These are phyloP conservation scores for Mortierella claussenii DNA, from an alignment of 192 early-diverging fungal species.

Conservation along the genomic window DNA sequence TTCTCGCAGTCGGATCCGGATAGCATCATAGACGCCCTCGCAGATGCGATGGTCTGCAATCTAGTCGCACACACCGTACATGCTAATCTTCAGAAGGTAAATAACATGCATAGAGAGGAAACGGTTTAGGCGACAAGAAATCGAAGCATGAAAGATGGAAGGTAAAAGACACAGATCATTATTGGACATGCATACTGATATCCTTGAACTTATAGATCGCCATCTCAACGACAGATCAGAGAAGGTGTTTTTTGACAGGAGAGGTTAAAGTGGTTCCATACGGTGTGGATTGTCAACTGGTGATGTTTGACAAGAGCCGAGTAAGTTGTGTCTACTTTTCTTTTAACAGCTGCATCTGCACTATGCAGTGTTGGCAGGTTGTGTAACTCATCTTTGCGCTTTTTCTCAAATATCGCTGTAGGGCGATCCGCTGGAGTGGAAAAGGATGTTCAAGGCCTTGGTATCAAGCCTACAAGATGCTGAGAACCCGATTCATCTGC, in stretches of 20 bases:
- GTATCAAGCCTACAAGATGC: slow-evolving; percentile 28
- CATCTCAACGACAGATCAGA: slow-evolving; percentile 72
- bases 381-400: too few species aligned
- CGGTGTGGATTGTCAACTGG: slow-evolving; percentile 53
- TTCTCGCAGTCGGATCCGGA: slow-evolving; percentile 48
- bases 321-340: too few species aligned
- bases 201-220: slow-evolving; percentile 58
- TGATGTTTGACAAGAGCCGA: slow-evolving; percentile 71
- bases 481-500: slow-evolving; percentile 37
- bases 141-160: too few species aligned
- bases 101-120: not conserved
- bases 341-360: too few species aligned
- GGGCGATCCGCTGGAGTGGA: slow-evolving; percentile 56
- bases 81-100: slow-evolving; percentile 44
- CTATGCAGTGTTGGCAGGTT: too few species aligned
- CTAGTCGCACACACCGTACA: slow-evolving; percentile 50
- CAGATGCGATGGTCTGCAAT: slow-evolving; percentile 46
- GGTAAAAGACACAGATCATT: too few species aligned
- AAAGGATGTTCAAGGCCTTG: slow-evolving; percentile 52
- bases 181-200: too few species aligned
- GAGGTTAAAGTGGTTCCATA: slow-evolving; percentile 65
- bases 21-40: slow-evolving; percentile 37
- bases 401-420: not conserved
- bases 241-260: slow-evolving; percentile 72
- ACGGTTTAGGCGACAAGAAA: too few species aligned